Conservation (phyloP, 2,329 filamentous ascomycete species). For the Aspergillus fructus region DNA sequence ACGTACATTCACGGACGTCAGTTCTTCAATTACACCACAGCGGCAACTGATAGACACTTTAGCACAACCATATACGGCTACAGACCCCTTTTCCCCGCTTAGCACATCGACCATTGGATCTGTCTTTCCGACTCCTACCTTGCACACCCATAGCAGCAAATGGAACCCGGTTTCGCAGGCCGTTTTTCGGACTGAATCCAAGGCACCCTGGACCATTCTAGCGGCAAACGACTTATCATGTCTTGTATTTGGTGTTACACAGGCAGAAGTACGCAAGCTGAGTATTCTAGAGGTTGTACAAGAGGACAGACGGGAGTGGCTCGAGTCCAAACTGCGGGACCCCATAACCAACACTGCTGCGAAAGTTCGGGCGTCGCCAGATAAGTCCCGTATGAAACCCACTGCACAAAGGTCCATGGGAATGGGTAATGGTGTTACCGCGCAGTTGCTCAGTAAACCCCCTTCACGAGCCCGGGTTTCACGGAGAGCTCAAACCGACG, state of each 20-base stretch:
- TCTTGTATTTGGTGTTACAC: conserved; percentile 98
- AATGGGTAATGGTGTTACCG: conserved; percentile 82
- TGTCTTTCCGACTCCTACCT: conserved; percentile 49
- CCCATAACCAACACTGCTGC: conserved; percentile 53
- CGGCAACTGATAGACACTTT: conserved; percentile 82
- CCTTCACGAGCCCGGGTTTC: conserved; percentile 53
- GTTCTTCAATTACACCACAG: conserved; percentile 67
- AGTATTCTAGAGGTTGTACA: conserved; percentile 94
- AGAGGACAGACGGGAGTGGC: conserved; percentile 82
- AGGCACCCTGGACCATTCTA: conserved; percentile 90
- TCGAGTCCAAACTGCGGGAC: conserved; percentile 77
- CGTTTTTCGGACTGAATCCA: conserved; percentile 93
- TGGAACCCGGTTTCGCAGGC: conserved; percentile 91
- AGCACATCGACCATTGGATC: conserved; percentile 36
- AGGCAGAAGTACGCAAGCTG: conserved; percentile 88
- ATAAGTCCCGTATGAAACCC: conserved; percentile 37
- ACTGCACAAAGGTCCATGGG: conserved; percentile 48
- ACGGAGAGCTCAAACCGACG: conserved; percentile 57
- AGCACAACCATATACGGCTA: conserved; percentile 72
- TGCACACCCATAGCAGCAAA: conserved; percentile 87
- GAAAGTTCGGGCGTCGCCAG: conserved; percentile 32
- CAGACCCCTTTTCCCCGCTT: conserved; percentile 46
- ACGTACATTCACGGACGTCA: conserved; percentile 83
- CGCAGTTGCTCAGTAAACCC: conserved; percentile 82
- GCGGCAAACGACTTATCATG: conserved; percentile 96